Percentiles rank a stretch among this genome's conserved stretches.
Evolutionary conservation across 495 filamentous ascomycete genomes (phyloP).

Genomic region (Immersiella caudata): DNA sequence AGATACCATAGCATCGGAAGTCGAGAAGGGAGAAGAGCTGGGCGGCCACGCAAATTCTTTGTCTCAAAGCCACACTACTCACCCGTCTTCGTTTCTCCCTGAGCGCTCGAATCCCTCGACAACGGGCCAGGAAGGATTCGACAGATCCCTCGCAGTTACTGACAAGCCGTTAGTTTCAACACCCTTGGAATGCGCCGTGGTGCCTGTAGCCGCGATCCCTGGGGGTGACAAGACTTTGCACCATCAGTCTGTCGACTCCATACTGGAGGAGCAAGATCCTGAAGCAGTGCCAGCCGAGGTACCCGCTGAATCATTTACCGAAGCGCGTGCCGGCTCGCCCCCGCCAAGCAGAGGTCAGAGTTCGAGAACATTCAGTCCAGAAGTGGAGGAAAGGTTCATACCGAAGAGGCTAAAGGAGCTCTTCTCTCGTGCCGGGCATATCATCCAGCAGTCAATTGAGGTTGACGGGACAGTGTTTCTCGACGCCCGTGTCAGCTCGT

Average conservation of each 20-base stretch:
- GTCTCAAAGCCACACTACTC: slow-evolving; percentile 10
- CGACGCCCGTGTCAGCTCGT: slow-evolving; percentile 47
- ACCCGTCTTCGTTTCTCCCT: slow-evolving; percentile 6
- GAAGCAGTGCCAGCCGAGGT: slow-evolving; percentile 4
- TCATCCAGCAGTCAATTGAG: slow-evolving; percentile 55
- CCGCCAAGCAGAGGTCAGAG: slow-evolving; percentile 11
- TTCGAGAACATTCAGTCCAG: background rate
- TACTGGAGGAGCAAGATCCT: slow-evolving; percentile 1
- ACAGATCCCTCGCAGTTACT: background rate
- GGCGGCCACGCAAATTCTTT: slow-evolving; percentile 1
- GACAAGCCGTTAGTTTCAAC: background rate
- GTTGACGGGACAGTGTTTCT: slow-evolving; percentile 57
- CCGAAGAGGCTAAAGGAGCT: slow-evolving; percentile 28
- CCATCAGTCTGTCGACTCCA: slow-evolving; percentile 4
- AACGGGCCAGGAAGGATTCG: slow-evolving; percentile 10
- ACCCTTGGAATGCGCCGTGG: background rate
- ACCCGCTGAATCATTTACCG: background rate
- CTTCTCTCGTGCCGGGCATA: slow-evolving; percentile 49
- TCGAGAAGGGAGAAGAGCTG: slow-evolving; percentile 14
- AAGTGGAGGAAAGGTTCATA: slow-evolving; percentile 5
- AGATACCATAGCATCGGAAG: slow-evolving; percentile 7
- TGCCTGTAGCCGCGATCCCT: background rate
- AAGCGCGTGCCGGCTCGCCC: background rate
- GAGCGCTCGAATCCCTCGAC: slow-evolving; percentile 7
- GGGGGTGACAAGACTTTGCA: slow-evolving; percentile 10